These are phyloP conservation scores for Apiotrichum sp. DNA, from an alignment of 1,284 basidiomycete genomes.

Conservation along the genomic window DNA sequence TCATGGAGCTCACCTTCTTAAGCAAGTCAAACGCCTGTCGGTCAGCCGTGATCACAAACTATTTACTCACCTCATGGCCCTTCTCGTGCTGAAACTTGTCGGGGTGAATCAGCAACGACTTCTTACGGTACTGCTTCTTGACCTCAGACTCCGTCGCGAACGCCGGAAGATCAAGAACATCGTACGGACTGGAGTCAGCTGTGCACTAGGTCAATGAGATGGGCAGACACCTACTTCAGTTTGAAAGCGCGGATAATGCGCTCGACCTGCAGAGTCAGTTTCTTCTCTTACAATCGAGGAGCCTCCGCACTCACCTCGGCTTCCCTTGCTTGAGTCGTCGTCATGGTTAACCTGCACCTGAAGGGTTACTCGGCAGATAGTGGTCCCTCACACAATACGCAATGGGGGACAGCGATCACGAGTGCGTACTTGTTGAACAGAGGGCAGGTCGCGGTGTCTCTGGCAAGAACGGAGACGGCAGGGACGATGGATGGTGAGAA, in stretches of 20 bases:
- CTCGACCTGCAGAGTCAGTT: conserved; percentile 44
- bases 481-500: too few relatives aligned
- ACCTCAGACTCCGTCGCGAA: conserved; percentile 50
- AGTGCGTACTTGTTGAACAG: neutral
- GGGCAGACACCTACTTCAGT: conserved; percentile 46
- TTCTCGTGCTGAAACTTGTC: conserved; percentile 55
- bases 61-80: conserved; percentile 46
- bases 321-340: conserved; percentile 16
- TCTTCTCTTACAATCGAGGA: too few relatives aligned
- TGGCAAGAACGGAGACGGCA: too few relatives aligned
- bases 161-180: conserved; percentile 52
- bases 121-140: conserved; percentile 53
- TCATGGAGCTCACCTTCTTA: conserved; percentile 48
- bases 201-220: too few relatives aligned
- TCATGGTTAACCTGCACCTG: neutral
- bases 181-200: conserved; percentile 49
- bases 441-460: too few relatives aligned
- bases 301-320: conserved; percentile 29
- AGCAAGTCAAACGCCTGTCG: conserved; percentile 53
- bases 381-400: neutral
- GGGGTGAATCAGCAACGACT: conserved; percentile 55
- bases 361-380: neutral
- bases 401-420: neutral
- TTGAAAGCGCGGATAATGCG: conserved; percentile 53
- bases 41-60: neutral